Conservation (phyloP, 164 flowering plant genomes). For the Piper longum region DNA sequence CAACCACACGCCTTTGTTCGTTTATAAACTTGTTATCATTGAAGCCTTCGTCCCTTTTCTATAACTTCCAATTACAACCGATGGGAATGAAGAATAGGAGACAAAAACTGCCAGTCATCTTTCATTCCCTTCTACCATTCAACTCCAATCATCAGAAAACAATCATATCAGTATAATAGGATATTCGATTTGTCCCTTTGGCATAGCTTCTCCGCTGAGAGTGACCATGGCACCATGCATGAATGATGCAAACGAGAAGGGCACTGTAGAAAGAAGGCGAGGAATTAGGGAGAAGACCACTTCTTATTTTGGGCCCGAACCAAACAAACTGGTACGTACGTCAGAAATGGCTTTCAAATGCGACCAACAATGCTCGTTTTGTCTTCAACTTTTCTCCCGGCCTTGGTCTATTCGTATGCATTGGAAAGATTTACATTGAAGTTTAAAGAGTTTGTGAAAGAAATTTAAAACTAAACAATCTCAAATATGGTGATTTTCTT, state of each 20-base stretch:
- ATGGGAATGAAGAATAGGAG: conserved; percentile 8
- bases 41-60: conserved; percentile 12
- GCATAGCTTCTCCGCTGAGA: background rate
- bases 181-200: background rate
- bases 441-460: too few species aligned
- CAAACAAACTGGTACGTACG: too few species aligned
- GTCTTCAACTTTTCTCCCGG: too few species aligned
- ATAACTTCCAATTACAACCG: conserved; percentile 4
- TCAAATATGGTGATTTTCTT: too few species aligned
- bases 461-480: too few species aligned
- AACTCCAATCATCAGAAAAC: background rate
- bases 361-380: too few species aligned
- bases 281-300: conserved; percentile 5
- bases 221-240: background rate
- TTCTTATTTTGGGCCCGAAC: too few species aligned
- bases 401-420: too few species aligned
- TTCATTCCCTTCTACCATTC: conserved; percentile 1
- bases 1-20: background rate
- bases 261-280: background rate
- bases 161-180: background rate
- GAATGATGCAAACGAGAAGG: background rate
- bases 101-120: conserved; percentile 17
- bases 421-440: too few species aligned
- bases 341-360: too few species aligned
- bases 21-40: conserved; percentile 1